Base-by-base conservation (phyloP, 2,329 filamentous ascomycete species). In the Sporothrix protearum region DNA sequence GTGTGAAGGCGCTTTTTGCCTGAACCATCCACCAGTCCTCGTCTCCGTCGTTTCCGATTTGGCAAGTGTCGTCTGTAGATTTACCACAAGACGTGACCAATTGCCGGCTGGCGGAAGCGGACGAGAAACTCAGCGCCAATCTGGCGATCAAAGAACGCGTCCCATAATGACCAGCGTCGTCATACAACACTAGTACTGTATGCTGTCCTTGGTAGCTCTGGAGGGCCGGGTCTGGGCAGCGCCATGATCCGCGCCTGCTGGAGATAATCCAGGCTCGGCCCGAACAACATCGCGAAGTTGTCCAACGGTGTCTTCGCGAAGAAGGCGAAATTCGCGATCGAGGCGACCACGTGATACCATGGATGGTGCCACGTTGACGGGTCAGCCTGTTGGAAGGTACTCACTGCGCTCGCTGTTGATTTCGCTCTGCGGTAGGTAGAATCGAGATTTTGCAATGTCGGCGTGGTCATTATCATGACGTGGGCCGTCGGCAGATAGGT, bases 251-350 rank as follows among this genome's bases (percentile, higher is more conserved):
- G 47, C 30, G 6, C 14, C 28, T 45, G 33, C 22, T 76, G 78
- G 22, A 82, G 77, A 2, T 74, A 73, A 3, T 82, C 76, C 10
- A 84, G 77, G 77, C 66, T 83, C 79, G 30, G 80, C 73, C 51
- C 80, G 79, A 2, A 86, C 81, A 0, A 81, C 81, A 74, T 87
- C 84, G 49, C 85, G 80, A 4, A 89, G 78, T 71, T 86, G 83
- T 0, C 85, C 85, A 2, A 88, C 79, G 0, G 83, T 86, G 73
- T 89, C 86, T 76, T 88, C 85, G 2, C 86, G 81, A 1, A 88
- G 76, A 0, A 88, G 81, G 19, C 87, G 82, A 66, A 89, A 89
- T 70, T 88, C 83, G 70, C 83, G 80, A 76, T 88, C 86, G 0
- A 89, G 76, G 0, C 86, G 80, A 1, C 86, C 85, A 4, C 76